Evolutionary conservation across 2,329 filamentous ascomycete species (phyloP).

Genomic region (Endoconidiophora laricicola): DNA sequence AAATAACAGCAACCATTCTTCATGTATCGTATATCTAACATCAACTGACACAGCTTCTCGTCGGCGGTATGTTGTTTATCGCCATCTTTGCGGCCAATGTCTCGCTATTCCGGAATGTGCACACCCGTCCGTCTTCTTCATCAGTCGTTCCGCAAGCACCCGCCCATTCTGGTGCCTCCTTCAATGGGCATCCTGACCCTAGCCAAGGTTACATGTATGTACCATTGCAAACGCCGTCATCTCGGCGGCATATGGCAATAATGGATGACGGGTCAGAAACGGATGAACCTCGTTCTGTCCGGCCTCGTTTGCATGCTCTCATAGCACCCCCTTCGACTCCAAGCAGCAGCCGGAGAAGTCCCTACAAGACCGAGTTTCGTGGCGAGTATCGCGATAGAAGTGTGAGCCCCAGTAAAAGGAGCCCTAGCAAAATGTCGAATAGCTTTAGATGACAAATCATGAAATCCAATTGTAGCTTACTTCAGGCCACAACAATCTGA

Average conservation of each 20-base stretch:
- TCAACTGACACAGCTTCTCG: conserved; percentile 27
- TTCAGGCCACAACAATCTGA: too few species aligned
- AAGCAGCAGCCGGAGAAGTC: conserved; percentile 1
- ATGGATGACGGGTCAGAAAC: conserved; percentile 6
- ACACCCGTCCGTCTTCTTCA: conserved; percentile 1
- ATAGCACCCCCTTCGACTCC: conserved; percentile 9
- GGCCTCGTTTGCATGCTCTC: conserved; percentile 7
- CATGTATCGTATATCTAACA: neutral
- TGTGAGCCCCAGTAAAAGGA: conserved; percentile 12
- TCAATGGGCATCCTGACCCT: conserved; percentile 11
- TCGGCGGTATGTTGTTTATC: conserved; percentile 31
- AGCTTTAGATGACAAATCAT: neutral
- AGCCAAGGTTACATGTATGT: conserved; percentile 27
- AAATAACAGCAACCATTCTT: neutral
- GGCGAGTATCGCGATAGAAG: conserved; percentile 9
- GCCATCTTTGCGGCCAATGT: conserved; percentile 35
- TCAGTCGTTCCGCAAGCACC: neutral
- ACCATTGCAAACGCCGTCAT: conserved; percentile 24
- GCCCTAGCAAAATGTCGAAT: conserved; percentile 1
- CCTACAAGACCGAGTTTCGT: conserved; percentile 5
- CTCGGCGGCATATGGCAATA: conserved; percentile 18
- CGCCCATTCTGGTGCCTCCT: neutral
- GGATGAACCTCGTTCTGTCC: conserved; percentile 9
- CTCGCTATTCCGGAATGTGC: conserved; percentile 19
- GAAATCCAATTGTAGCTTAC: too few species aligned